These are phyloP conservation scores for Podaxis sp. DNA, from an alignment of 768 basidiomycete genomes.

Conservation along the genomic window DNA sequence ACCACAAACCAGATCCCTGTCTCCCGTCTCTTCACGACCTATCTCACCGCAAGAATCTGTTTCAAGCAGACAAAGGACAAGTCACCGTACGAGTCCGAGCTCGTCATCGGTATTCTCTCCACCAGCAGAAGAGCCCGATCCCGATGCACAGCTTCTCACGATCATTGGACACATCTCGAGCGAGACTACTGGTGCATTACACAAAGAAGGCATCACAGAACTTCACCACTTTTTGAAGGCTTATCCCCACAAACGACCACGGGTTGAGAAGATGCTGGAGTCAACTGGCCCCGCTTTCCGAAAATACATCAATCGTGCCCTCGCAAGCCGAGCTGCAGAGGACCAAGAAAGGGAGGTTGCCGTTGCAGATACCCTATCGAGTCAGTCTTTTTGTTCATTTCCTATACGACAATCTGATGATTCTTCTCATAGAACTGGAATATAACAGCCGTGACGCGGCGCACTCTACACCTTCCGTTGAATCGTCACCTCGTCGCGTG, in stretches of 20 bases:
- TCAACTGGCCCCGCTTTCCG: conserved; percentile 88
- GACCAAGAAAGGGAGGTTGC: conserved; percentile 78
- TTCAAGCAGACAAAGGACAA: conserved; percentile 54
- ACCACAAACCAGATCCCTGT: conserved; percentile 44
- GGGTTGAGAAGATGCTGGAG: conserved; percentile 86
- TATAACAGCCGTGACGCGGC: conserved; percentile 45
- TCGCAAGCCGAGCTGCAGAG: conserved; percentile 85
- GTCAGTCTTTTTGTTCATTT: conserved; percentile 40
- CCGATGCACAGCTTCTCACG: conserved; percentile 76
- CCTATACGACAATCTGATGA: neutral
- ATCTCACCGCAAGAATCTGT: conserved; percentile 67
- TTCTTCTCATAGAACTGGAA: conserved; percentile 53
- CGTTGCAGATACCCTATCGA: conserved; percentile 80
- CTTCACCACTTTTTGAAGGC: conserved; percentile 91
- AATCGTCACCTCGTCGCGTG: conserved; percentile 23
- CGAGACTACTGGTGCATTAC: conserved; percentile 84
- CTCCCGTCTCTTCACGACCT: conserved; percentile 65
- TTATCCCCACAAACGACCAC: conserved; percentile 78
- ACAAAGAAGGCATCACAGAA: conserved; percentile 94
- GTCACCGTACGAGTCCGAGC: conserved; percentile 68
- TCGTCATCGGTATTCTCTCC: conserved; percentile 57
- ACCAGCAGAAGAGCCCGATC: conserved; percentile 78
- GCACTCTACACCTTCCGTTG: conserved; percentile 28
- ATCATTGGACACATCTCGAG: conserved; percentile 88
- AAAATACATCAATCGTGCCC: conserved; percentile 85